Base-by-base conservation (phyloP, 2,329 filamentous ascomycete species). In the Claviceps sp. region DNA sequence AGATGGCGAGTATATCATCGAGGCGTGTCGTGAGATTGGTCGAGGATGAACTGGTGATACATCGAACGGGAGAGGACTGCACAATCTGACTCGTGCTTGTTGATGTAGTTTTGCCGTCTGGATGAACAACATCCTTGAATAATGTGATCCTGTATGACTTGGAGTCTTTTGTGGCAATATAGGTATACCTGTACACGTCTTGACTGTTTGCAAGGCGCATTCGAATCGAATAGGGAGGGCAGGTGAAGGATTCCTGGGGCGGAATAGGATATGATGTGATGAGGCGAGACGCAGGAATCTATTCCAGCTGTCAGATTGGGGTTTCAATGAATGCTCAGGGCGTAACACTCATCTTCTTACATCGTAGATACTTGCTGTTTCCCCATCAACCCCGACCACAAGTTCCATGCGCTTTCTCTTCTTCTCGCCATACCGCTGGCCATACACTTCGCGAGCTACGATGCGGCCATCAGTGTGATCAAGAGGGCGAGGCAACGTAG, bases 241-340 rank as follows among this genome's bases (percentile, higher is more conserved):
- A 83, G 50, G 79, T 79, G 62, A 85, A 82, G 49, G 72, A 73
- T 50, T 81, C 76, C 63, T 83, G 79, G 1, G 81, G 82, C 26
- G 81, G 78, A 54, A 85, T 76, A 22, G 81, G 80, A 62, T 84
- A 84, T 2, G 81, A 84, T 6, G 80, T 83, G 58, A 84, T 74
- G 55, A 83, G 68, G 54, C 77, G 73, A 5, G 80, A 77, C 3
- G 78, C 76, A 3, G 79, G 73, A 45, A 83, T 71, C 81, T 85
- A 56, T 13, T 6, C 22, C 13, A 39, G 29, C 2, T 23, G n/a
- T 59, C 39, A 58, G 20, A 17, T 50, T 22, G 43, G 36, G 2
- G 16, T 34, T 34, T 22, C 4, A 4, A 3, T 20, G 6, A 14
- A 17, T 13, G 11, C 17, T 14, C 5, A 20, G 8, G 22, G 8